A percentile compares a stretch with the other conserved stretches of the same genome.
These are phyloP conservation scores for Melanopsichium pennsylvanicum DNA, from an alignment of 1,284 basidiomycete species.

Conservation along the genomic window DNA sequence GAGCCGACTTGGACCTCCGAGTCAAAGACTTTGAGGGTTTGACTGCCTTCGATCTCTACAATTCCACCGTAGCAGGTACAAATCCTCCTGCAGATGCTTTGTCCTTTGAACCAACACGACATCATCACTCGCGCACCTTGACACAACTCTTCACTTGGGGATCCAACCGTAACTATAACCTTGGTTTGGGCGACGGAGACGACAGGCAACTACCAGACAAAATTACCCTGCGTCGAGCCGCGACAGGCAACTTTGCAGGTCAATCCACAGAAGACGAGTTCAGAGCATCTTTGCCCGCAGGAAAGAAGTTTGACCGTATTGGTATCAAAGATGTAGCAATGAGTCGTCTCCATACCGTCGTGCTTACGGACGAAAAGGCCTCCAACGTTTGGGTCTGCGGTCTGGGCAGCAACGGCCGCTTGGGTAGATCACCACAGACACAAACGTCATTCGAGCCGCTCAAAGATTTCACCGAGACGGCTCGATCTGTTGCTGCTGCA, in stretches of 20 bases:
- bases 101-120: slow-evolving; percentile 12
- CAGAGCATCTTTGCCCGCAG: slow-evolving; percentile 30
- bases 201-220: slow-evolving; percentile 84
- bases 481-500: slow-evolving; percentile 76
- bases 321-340: slow-evolving; percentile 58
- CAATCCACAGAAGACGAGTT: slow-evolving; percentile 13
- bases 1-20: slow-evolving; percentile 76
- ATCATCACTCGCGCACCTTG: slow-evolving; percentile 29
- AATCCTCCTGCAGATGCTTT: slow-evolving; percentile 45
- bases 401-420: slow-evolving; percentile 59
- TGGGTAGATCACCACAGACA: slow-evolving; percentile 80
- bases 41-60: slow-evolving; percentile 92
- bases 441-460: slow-evolving; percentile 77
- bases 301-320: slow-evolving; percentile 54
- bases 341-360: slow-evolving; percentile 58
- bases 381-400: slow-evolving; percentile 63
- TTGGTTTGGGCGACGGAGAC: slow-evolving; percentile 82
- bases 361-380: slow-evolving; percentile 56
- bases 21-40: slow-evolving; percentile 89
- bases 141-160: slow-evolving; percentile 88
- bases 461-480: slow-evolving; percentile 70
- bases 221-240: slow-evolving; percentile 70
- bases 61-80: slow-evolving; percentile 67
- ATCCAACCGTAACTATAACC: slow-evolving; percentile 73
- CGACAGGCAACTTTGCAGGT: neutral